A percentile compares a stretch with the other conserved stretches of the same genome.
Conservation (phyloP, 2,329 filamentous ascomycete genomes). For the Ophiosphaerella narmari region DNA sequence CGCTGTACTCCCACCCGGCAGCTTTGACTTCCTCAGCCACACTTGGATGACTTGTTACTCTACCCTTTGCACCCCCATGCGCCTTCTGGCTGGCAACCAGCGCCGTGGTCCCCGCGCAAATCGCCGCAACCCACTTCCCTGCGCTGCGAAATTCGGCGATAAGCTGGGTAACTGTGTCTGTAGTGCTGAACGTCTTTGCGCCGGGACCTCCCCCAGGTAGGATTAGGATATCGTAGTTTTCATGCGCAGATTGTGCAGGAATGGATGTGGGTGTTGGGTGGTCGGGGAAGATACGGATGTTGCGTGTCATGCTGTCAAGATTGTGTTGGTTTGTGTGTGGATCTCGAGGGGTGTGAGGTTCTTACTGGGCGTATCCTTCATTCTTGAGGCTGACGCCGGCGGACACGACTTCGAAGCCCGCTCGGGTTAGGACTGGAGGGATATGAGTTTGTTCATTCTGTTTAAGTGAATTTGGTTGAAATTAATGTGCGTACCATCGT, state of each 20-base stretch:
- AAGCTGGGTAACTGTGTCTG: constrained; percentile 29
- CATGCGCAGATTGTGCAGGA: constrained; percentile 14
- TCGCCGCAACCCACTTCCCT: constrained; percentile 42
- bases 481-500: constrained; percentile 38
- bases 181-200: constrained; percentile 40
- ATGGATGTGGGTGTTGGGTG: constrained; percentile 24
- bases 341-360: background rate
- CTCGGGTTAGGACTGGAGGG: constrained; percentile 42
- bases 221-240: constrained; percentile 40
- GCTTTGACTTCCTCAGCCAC: constrained; percentile 38
- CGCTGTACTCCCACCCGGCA: constrained; percentile 42
- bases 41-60: constrained; percentile 47
- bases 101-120: constrained; percentile 47
- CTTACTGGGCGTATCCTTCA: constrained; percentile 34
- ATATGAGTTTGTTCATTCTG: background rate
- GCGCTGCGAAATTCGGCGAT: constrained; percentile 34
- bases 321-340: background rate
- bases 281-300: constrained; percentile 45
- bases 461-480: background rate
- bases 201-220: constrained; percentile 46
- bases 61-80: constrained; percentile 20
- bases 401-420: constrained; percentile 44
- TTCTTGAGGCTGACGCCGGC: constrained; percentile 43
- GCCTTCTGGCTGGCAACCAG: constrained; percentile 36
- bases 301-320: constrained; percentile 40